Evolutionary conservation across 2,329 filamentous ascomycete species (phyloP).

Genomic region (Albophoma yamanashiensis): DNA sequence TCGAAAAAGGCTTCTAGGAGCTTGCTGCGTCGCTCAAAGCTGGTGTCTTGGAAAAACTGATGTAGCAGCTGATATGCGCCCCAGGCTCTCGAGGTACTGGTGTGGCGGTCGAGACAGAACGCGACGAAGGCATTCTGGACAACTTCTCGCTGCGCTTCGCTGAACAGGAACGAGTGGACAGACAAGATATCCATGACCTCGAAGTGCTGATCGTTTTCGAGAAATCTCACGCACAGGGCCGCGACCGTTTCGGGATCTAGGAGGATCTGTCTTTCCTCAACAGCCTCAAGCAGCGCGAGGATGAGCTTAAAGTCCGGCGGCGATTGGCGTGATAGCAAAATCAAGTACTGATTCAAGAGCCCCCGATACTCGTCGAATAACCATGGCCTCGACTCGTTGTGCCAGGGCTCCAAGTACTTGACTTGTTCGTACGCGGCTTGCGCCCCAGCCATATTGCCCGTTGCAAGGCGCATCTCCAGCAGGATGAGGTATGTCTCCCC

Average conservation of each 20-base stretch:
- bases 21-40: slow-evolving; percentile 51
- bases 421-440: slow-evolving; percentile 48
- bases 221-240: slow-evolving; percentile 60
- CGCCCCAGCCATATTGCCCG: slow-evolving; percentile 62
- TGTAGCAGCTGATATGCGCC: slow-evolving; percentile 54
- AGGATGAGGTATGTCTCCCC: slow-evolving; percentile 62
- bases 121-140: slow-evolving; percentile 56
- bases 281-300: slow-evolving; percentile 58
- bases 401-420: slow-evolving; percentile 21
- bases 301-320: slow-evolving; percentile 60
- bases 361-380: slow-evolving; percentile 40
- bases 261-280: slow-evolving; percentile 58
- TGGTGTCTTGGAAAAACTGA: slow-evolving; percentile 55
- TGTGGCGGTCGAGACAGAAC: slow-evolving; percentile 54
- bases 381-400: slow-evolving; percentile 33
- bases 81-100: slow-evolving; percentile 54
- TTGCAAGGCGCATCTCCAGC: slow-evolving; percentile 64
- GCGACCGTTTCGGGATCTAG: slow-evolving; percentile 68
- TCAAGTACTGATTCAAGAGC: slow-evolving; percentile 61
- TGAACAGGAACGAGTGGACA: slow-evolving; percentile 59
- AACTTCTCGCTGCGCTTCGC: slow-evolving; percentile 54
- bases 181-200: slow-evolving; percentile 78
- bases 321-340: slow-evolving; percentile 50
- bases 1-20: slow-evolving; percentile 79
- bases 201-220: slow-evolving; percentile 64